These are phyloP conservation scores for Puya raimondii DNA, from an alignment of 176 grass and related monocot species.

Conservation along the genomic window DNA sequence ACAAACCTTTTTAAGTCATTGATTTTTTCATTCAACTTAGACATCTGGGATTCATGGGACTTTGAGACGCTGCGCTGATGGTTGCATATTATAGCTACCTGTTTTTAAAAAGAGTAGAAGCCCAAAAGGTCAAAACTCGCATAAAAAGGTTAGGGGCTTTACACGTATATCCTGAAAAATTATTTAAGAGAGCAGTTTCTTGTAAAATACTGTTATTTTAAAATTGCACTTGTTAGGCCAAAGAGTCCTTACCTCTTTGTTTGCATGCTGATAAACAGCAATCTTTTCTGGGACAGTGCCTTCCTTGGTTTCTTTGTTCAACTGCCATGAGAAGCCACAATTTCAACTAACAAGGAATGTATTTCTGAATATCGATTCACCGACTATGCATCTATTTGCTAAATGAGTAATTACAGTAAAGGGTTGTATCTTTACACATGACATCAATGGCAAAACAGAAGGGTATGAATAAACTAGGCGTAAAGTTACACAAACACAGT, in stretches of 20 bases:
- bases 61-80: conserved; percentile 96
- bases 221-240: background rate
- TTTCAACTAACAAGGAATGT: background rate
- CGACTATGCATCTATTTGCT: too few relatives aligned
- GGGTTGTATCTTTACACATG: too few relatives aligned
- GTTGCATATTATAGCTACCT: conserved; percentile 99
- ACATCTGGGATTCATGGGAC: conserved; percentile 90
- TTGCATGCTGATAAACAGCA: conserved; percentile 84
- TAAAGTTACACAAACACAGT: too few relatives aligned
- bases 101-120: conserved; percentile 14
- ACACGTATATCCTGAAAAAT: too few relatives aligned
- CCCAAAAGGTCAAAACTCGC: too few relatives aligned
- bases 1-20: conserved; percentile 71
- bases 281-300: conserved; percentile 74
- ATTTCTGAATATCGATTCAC: too few relatives aligned
- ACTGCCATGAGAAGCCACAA: conserved; percentile 31
- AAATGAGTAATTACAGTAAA: too few relatives aligned
- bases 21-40: conserved; percentile 81
- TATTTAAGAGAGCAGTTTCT: too few relatives aligned
- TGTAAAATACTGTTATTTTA: too few relatives aligned
- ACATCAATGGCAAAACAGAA: too few relatives aligned
- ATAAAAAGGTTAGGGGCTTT: too few relatives aligned
- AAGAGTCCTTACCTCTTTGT: conserved; percentile 59
- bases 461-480: too few relatives aligned
- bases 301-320: conserved; percentile 91